A percentile compares a stretch with the other conserved stretches of the same genome.
Evolutionary conservation across 2,329 filamentous ascomycete species (phyloP).

Genomic region (Exophiala dermatitidis): DNA sequence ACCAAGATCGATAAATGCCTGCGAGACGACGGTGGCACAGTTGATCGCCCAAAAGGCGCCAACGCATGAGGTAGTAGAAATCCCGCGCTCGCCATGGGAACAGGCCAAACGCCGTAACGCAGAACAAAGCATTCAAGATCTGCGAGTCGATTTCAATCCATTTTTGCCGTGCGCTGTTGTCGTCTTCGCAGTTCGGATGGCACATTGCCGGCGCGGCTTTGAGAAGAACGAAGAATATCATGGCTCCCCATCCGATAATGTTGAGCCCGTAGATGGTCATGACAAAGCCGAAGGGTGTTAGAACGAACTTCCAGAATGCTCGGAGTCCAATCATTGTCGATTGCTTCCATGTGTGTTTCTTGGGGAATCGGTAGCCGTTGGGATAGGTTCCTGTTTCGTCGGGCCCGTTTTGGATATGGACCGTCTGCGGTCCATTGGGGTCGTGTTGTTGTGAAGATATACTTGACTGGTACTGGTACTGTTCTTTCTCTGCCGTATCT

Average conservation of each 20-base stretch:
- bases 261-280: conserved; percentile 74
- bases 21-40: conserved; percentile 60
- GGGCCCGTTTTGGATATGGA: conserved; percentile 22
- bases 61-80: conserved; percentile 64
- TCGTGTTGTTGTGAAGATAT: conserved; percentile 9
- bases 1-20: conserved; percentile 69
- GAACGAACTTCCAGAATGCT: conserved; percentile 50
- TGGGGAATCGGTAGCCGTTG: conserved; percentile 33
- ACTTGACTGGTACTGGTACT: background rate
- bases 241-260: conserved; percentile 81
- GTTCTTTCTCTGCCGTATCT: conserved; percentile 5
- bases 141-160: conserved; percentile 85
- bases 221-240: conserved; percentile 79
- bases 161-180: conserved; percentile 66
- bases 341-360: conserved; percentile 32
- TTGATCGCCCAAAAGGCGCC: conserved; percentile 48
- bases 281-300: conserved; percentile 68
- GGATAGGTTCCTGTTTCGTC: conserved; percentile 32
- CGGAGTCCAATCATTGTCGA: conserved; percentile 29
- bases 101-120: conserved; percentile 75
- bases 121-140: conserved; percentile 77
- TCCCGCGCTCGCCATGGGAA: conserved; percentile 81
- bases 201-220: conserved; percentile 55
- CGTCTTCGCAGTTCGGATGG: conserved; percentile 59
- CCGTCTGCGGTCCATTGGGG: conserved; percentile 4